Evolutionary conservation across 306 rosid species (phyloP), one percentile per base, ranked within the genome.

Genomic region (Dicorynia guianensis): DNA sequence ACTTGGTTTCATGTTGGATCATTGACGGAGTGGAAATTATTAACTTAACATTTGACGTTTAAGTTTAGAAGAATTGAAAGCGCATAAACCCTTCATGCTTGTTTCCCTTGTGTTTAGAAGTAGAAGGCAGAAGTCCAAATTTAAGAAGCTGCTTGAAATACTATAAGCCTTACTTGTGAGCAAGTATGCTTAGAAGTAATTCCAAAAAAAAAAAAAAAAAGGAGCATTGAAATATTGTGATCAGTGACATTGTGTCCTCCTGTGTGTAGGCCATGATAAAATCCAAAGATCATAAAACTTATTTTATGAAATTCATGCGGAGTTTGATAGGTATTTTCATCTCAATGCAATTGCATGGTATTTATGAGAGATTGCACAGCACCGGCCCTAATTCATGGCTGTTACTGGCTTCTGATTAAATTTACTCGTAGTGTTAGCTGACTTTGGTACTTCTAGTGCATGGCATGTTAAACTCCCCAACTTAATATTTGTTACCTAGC

Each of bases 321-420:
- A 12, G 10, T 11, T 46, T 54, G 11, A 38, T 39, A 5, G 53
- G 54, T 34, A 15, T 58, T 35, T 82, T 53, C 58, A 73, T 60
- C 36, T 34, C 67, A 47, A 69, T 48, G 8, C 11, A 30, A 8
- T 42, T 7, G 71, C 49, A 39, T 72, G 49, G 11, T 71, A 52
- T 8, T 11, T 57, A 62, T 72, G 12, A 20, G 34, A 53, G n/a
- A 30, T 20, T 15, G n/a, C 47, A 48, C 44, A 38, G 30, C 13
- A 5, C 6, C 35, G 20, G 36, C 66, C 55, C 46, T 67, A 47
- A 70, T 62, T 77, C 68, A 42, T 62, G 65, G 85, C 50, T 69
- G 85, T 56, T 67, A 39, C 66, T 67, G 59, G 59, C 66, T 67
- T 20, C 49, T 18, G 7, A 63, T 5, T 25, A 61, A 50, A 62